These are phyloP conservation scores for Trichoderma brevicompactum DNA, from an alignment of 2,329 filamentous ascomycete species.

Conservation along the genomic window DNA sequence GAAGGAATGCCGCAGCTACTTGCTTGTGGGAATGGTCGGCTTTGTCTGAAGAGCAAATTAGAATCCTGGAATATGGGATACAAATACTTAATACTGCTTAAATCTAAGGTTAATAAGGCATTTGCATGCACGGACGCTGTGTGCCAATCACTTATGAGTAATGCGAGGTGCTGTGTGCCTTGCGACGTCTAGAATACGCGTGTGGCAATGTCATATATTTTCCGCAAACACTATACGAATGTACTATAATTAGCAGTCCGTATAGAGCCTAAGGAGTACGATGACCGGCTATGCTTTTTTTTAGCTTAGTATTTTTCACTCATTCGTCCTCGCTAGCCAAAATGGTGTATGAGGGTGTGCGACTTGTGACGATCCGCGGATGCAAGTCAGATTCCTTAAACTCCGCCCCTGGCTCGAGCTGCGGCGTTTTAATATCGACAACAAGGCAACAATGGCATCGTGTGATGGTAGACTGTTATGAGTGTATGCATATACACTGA, in stretches of 20 bases:
- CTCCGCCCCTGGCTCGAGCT: neutral
- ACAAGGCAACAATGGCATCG: neutral
- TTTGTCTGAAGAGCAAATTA: neutral
- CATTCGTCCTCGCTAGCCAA: too few relatives aligned
- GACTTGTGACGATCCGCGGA: too few relatives aligned
- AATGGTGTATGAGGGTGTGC: too few relatives aligned
- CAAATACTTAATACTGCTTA: too few relatives aligned
- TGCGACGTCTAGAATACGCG: neutral
- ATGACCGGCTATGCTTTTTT: slow-evolving; percentile 7
- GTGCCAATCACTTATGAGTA: neutral
- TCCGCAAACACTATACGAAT: neutral
- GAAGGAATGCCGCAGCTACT: neutral
- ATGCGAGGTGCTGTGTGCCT: neutral
- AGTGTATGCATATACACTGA: neutral
- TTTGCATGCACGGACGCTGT: neutral
- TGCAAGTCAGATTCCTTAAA: neutral
- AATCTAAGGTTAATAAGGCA: neutral
- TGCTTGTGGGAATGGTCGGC: neutral
- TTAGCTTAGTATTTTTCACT: neutral
- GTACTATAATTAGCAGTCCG: neutral
- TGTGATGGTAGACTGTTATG: neutral
- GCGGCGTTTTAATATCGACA: neutral
- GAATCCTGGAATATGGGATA: neutral
- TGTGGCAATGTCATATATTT: neutral
- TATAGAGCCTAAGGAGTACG: neutral